These are phyloP conservation scores for Trichoderma gamsii DNA, from an alignment of 495 filamentous ascomycete species.

Conservation along the genomic window DNA sequence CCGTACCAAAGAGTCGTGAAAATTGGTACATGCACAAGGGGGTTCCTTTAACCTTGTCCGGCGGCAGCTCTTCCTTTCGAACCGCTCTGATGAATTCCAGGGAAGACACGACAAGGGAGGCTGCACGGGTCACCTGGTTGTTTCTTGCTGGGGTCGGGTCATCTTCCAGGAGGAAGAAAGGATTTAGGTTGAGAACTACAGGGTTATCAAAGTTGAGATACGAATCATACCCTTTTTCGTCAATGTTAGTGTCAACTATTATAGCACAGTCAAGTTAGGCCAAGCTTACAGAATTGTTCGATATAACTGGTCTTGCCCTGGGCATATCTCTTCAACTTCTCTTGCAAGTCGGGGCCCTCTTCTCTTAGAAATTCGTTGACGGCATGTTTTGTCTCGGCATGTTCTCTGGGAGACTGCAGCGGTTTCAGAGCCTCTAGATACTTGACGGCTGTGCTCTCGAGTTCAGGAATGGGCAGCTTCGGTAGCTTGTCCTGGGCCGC, in stretches of 20 bases:
- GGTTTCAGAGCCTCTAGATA: constrained; percentile 78
- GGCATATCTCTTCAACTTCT: constrained; percentile 90
- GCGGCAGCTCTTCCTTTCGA: constrained; percentile 84
- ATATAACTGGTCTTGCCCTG: constrained; percentile 90
- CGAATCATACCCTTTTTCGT: constrained; percentile 83
- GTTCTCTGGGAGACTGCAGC: constrained; percentile 73
- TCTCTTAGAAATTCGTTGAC: constrained; percentile 77
- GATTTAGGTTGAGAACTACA: constrained; percentile 94
- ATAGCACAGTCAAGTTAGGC: background rate
- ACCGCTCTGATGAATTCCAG: constrained; percentile 91
- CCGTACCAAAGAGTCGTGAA: constrained; percentile 90
- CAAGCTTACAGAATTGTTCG: constrained; percentile 89
- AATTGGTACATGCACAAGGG: constrained; percentile 98
- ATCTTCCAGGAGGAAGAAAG: constrained; percentile 96
- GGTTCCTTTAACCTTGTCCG: constrained; percentile 74
- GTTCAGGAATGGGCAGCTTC: constrained; percentile 90
- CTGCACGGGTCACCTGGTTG: constrained; percentile 91
- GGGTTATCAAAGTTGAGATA: constrained; percentile 98
- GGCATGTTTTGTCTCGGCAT: constrained; percentile 72
- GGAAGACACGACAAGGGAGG: constrained; percentile 84
- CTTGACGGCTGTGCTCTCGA: constrained; percentile 70
- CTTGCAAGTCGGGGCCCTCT: constrained; percentile 82
- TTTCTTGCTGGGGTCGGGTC: constrained; percentile 94
- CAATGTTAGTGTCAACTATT: constrained; percentile 12
- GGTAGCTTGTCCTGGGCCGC: constrained; percentile 82